phyloP scores from a whole-genome alignment of 1,284 basidiomycete genomes.

The Papiliotrema terrestris region DNA sequence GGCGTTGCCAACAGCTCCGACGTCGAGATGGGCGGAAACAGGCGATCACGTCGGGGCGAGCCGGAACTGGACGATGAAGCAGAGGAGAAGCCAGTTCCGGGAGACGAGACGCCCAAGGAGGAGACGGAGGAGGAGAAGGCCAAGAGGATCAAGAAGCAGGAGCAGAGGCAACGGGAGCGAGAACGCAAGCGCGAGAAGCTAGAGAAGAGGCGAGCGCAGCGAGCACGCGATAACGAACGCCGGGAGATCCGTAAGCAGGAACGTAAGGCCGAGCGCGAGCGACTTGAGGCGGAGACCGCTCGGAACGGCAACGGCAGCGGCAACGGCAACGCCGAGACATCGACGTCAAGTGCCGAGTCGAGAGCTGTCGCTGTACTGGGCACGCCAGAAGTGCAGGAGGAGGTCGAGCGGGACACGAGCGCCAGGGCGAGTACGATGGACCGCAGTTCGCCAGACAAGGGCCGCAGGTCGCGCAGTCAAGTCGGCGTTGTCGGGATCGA shows the following conservation, averaged over 20 bases:
- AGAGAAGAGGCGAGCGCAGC: not conserved
- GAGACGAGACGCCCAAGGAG: no score
- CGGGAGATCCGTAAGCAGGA: no score
- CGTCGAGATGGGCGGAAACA: no score
- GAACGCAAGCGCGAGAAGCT: slow-evolving; percentile 5
- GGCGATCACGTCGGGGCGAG: no score
- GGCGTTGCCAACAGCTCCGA: slow-evolving; percentile 10
- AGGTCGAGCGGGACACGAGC: no score
- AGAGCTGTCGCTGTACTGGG: no score
- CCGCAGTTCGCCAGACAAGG: not conserved
- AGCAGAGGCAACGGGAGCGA: not conserved
- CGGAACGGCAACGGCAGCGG: not conserved
- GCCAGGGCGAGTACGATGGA: not conserved
- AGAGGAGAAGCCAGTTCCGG: no score
- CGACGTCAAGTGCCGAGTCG: no score
- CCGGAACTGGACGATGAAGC: no score
- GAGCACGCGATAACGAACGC: no score
- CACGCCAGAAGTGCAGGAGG: no score
- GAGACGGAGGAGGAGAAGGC: no score
- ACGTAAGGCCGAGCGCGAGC: not conserved
- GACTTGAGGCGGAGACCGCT: not conserved
- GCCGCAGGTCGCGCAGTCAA: slow-evolving; percentile 12
- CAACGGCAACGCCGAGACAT: not conserved
- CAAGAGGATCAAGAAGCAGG: not conserved
- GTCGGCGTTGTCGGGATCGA: slow-evolving; percentile 40